Conservation (phyloP, 192 early-diverging fungal species). For the Coemansia sp. region DNA sequence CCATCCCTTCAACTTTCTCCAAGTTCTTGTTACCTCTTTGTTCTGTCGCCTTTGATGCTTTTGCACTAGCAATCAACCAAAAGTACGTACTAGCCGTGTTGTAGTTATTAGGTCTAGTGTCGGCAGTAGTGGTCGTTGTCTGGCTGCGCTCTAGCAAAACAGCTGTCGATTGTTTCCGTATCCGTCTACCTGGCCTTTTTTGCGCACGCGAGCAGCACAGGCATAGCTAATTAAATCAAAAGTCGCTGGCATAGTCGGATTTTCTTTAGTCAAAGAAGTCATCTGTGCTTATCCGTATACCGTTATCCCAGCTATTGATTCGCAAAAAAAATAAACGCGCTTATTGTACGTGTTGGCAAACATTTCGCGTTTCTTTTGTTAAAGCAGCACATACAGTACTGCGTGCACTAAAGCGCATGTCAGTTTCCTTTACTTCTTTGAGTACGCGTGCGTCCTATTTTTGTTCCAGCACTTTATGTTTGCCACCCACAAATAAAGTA, state of each 20-base stretch:
- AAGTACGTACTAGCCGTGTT: neutral
- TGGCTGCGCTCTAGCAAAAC: neutral
- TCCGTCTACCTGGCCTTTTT: conserved; percentile 9
- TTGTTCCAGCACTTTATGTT: neutral
- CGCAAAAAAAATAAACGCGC: neutral
- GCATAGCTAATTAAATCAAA: conserved; percentile 5
- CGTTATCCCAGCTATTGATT: neutral
- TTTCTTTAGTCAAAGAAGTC: neutral
- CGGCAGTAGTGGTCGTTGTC: neutral
- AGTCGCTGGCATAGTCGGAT: conserved; percentile 4
- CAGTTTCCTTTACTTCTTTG: conserved; percentile 4
- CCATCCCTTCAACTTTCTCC: conserved; percentile 2
- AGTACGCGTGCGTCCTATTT: neutral
- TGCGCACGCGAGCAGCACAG: neutral
- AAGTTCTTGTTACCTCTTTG: conserved; percentile 8
- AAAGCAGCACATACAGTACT: neutral
- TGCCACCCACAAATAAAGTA: neutral
- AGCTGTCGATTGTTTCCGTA: conserved; percentile 2
- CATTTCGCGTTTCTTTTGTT: neutral
- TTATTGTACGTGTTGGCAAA: neutral
- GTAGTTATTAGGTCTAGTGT: too few species aligned
- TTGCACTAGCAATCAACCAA: neutral
- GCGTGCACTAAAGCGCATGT: neutral
- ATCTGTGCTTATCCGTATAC: conserved; percentile 4
- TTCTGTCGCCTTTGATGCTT: neutral